Conservation (phyloP, 495 filamentous ascomycete species). For the Penicillium tannophilum region DNA sequence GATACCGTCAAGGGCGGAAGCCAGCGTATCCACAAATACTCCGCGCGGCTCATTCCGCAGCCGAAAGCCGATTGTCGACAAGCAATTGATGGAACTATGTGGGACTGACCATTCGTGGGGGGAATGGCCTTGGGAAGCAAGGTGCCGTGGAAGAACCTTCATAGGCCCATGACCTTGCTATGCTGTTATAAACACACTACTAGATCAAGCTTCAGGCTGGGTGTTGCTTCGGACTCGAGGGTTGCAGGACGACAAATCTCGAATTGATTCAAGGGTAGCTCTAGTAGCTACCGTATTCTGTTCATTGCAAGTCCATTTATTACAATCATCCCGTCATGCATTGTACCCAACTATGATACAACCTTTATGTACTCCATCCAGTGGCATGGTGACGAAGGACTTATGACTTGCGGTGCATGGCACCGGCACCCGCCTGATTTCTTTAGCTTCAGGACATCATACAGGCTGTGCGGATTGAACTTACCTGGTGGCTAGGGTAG, state of each 20-base stretch:
- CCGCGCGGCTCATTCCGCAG: neutral
- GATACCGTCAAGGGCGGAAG: neutral
- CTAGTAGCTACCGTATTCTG: neutral
- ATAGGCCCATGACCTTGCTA: too few relatives aligned
- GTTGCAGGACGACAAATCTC: neutral
- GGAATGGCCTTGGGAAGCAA: too few relatives aligned
- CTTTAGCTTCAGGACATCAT: conserved; percentile 7
- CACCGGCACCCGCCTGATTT: conserved; percentile 24
- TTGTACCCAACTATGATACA: neutral
- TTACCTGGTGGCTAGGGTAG: conserved; percentile 90
- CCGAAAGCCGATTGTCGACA: conserved; percentile 20
- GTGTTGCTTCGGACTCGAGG: too few relatives aligned
- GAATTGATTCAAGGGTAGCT: neutral
- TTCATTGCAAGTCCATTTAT: neutral
- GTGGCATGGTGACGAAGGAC: too few relatives aligned
- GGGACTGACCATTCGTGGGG: too few relatives aligned
- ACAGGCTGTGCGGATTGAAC: conserved; percentile 4
- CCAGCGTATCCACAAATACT: conserved; percentile 1
- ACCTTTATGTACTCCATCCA: neutral
- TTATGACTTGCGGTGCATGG: conserved; percentile 33
- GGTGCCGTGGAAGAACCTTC: too few relatives aligned
- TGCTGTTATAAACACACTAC: too few relatives aligned
- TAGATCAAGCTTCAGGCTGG: too few relatives aligned
- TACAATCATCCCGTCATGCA: neutral
- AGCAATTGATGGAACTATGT: too few relatives aligned